These are phyloP conservation scores for Aspergillus latus DNA, from an alignment of 2,329 filamentous ascomycete genomes.

Conservation along the genomic window DNA sequence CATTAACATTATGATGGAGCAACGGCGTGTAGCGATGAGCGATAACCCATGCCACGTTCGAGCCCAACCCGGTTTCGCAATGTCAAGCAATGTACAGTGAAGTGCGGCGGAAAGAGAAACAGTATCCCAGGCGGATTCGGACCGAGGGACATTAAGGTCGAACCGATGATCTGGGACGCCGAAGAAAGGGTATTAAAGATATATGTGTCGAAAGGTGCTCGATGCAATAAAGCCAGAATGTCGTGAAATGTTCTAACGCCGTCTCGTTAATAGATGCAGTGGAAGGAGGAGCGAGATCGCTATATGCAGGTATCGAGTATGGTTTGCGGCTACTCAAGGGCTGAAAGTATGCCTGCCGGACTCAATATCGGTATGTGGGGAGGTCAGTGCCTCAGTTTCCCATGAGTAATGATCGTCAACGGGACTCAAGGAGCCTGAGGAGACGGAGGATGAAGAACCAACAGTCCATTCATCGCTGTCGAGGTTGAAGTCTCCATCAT, in stretches of 20 bases:
- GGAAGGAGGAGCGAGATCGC: conserved; percentile 14
- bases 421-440: conserved; percentile 63
- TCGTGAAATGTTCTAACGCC: conserved; percentile 41
- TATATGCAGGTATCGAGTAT: conserved; percentile 24
- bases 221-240: conserved; percentile 40
- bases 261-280: conserved; percentile 33
- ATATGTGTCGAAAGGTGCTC: conserved; percentile 41
- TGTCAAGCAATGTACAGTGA: conserved; percentile 40
- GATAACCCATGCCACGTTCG: conserved; percentile 14
- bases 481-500: conserved; percentile 57
- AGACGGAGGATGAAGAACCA: conserved; percentile 75
- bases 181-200: conserved; percentile 38
- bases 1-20: conserved; percentile 44
- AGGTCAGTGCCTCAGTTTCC: conserved; percentile 43
- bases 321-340: conserved; percentile 16
- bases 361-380: conserved; percentile 40
- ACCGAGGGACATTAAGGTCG: conserved; percentile 18
- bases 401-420: conserved; percentile 58
- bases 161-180: conserved; percentile 17
- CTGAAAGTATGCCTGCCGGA: conserved; percentile 35
- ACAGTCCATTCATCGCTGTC: conserved; percentile 90
- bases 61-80: conserved; percentile 21
- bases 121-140: conserved; percentile 20
- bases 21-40: conserved; percentile 17
- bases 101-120: conserved; percentile 14